Evolutionary conservation across 352 stramenopile species (phyloP).

Genomic region (Phytophthora vignae): DNA sequence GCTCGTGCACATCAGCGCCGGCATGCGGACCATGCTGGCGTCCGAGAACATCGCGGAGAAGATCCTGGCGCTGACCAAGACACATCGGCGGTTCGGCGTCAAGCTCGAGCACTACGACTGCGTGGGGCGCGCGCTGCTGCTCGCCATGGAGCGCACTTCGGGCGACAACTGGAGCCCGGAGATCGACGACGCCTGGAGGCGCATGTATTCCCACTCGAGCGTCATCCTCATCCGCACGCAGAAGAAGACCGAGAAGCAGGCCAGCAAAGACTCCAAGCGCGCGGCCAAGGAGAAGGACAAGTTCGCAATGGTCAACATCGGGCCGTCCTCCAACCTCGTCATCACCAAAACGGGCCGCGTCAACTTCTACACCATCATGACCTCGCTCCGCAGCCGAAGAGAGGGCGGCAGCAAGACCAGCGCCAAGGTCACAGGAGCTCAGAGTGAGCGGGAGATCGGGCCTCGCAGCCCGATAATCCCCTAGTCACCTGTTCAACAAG

Average conservation of each 20-base stretch:
- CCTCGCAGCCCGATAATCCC: conserved; percentile 5
- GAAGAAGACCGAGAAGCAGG: conserved; percentile 40
- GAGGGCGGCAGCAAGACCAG: conserved; percentile 29
- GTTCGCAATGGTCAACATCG: conserved; percentile 9
- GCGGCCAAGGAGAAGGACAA: conserved; percentile 33
- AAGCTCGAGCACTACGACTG: conserved; percentile 57
- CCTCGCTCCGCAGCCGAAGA: conserved; percentile 32
- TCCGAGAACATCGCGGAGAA: conserved; percentile 46
- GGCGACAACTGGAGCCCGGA: conserved; percentile 45
- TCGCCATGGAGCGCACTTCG: conserved; percentile 53
- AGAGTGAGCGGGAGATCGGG: conserved; percentile 12
- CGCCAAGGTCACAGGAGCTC: conserved; percentile 17
- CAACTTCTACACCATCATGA: conserved; percentile 34
- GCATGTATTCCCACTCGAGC: conserved; percentile 53
- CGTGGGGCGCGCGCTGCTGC: conserved; percentile 44
- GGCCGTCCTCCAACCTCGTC: conserved; percentile 30
- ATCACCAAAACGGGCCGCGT: conserved; percentile 31
- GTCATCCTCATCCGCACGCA: conserved; percentile 51
- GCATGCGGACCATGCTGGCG: conserved; percentile 56
- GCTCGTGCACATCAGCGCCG: conserved; percentile 61
- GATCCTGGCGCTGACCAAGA: conserved; percentile 53
- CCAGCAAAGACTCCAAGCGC: conserved; percentile 21
- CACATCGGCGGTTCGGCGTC: conserved; percentile 56
- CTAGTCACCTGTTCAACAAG: conserved; percentile 6
- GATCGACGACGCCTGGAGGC: conserved; percentile 52